Base-by-base conservation (phyloP, 1,284 basidiomycete species). In the Mycocalia duriaeana region DNA sequence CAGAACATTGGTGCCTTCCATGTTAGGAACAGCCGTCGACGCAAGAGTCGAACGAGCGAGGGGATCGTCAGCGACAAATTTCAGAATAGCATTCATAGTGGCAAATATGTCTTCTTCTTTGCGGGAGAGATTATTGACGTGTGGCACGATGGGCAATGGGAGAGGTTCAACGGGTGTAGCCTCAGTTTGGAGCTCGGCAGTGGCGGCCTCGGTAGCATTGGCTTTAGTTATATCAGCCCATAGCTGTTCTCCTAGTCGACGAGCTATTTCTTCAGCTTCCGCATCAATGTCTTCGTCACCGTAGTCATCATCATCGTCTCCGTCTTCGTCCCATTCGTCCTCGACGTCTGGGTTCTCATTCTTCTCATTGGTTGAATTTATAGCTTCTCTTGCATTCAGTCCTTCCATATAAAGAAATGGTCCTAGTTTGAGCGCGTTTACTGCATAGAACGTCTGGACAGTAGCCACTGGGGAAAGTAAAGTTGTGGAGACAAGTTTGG, bases 151-250 rank as follows among this genome's bases (percentile, higher is more conserved):
- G 14, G 19, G 38, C 14, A 22, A 6, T 22, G 24, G 7, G 7
- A 37, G 25, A 28, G 4, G 25, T 8, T n/a, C 19, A 24, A 8
- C 22, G 22, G 51, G 35, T n/a, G 50, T 18, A 34, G 56, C 46
- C 13, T 16, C 14, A 25, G 11, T 5, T 11, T 25, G 22, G 18
- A 18, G 36, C 9, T 38, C 36, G 24, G 11, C 22, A 4, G 20
- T 13, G 11, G 41, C 19, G 9, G 11, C 41, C 22, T 40, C 37
- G 22, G 50, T 34, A 9, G 73, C 73, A 53, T 75, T 81, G 3
- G 73, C 80, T 57, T 77, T 82, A 54, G 65, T 79, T 39, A 88
- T 83, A 54, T 85, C 83, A 1, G 83, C 85, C 75, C 79, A 81
- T 7, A 89, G 70, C 50, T 88, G 79, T 53, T 84, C 82, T 11